These are phyloP conservation scores for Cutaneotrichosporon sp. DNA, from an alignment of 1,284 basidiomycete species.

Conservation along the genomic window DNA sequence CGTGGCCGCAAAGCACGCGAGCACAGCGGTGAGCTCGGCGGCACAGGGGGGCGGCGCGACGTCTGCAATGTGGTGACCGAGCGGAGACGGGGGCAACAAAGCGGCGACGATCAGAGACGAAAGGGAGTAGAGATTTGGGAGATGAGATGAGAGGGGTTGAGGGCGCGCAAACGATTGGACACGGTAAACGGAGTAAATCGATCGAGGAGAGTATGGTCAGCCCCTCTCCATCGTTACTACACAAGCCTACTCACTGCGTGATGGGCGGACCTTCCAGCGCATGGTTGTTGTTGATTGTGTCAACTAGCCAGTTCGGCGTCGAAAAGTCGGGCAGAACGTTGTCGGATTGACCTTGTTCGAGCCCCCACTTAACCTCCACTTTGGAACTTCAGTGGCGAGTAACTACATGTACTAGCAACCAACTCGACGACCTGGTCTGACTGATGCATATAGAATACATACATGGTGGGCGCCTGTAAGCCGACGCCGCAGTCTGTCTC, in stretches of 20 bases:
- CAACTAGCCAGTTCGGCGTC: background rate
- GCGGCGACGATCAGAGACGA: background rate
- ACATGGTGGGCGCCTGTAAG: constrained; percentile 6
- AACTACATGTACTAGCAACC: background rate
- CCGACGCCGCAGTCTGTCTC: background rate
- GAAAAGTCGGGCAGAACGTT: background rate
- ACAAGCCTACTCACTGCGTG: constrained; percentile 13
- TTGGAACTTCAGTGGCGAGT: background rate
- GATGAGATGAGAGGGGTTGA: background rate
- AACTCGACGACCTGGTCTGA: background rate
- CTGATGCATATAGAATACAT: constrained; percentile 9
- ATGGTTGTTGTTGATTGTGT: constrained; percentile 1
- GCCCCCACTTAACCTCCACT: constrained; percentile 3
- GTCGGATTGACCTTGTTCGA: background rate
- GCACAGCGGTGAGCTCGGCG: constrained; percentile 73
- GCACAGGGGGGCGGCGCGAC: constrained; percentile 65
- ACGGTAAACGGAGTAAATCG: background rate
- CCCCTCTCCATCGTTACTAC: no score
- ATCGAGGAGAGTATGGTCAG: constrained; percentile 2
- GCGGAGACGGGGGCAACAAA: background rate
- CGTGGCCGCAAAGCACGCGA: constrained; percentile 87
- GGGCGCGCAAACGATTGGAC: background rate
- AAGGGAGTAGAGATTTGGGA: background rate
- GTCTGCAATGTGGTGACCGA: constrained; percentile 48
- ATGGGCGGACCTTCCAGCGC: constrained; percentile 20